Conservation (phyloP, 2,329 filamentous ascomycete genomes). For the Parafenestella ontariensis region DNA sequence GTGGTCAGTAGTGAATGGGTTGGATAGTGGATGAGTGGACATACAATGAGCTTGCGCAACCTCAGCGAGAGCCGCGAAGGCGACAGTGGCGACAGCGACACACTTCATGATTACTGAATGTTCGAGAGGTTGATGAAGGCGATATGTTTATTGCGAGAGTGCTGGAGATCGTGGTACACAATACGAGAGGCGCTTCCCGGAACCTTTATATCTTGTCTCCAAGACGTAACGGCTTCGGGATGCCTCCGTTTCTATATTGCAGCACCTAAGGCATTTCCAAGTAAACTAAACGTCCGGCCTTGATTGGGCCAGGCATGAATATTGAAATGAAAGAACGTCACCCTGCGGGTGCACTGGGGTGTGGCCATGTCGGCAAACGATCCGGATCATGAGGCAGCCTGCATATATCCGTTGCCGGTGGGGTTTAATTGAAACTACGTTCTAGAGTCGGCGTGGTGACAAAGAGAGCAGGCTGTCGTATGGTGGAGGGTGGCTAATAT, state of each 20-base stretch:
- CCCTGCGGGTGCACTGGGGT: conserved; percentile 16
- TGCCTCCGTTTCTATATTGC: conserved; percentile 31
- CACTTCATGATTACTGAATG: conserved; percentile 42
- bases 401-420: conserved; percentile 28
- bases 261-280: conserved; percentile 19
- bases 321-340: conserved; percentile 37
- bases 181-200: conserved; percentile 8
- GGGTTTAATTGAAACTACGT: conserved; percentile 19
- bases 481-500: conserved; percentile 34
- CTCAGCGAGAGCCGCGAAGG: conserved; percentile 43
- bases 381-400: conserved; percentile 26
- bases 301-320: conserved; percentile 33
- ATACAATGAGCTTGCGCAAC: conserved; percentile 48
- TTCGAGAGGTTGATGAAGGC: conserved; percentile 6
- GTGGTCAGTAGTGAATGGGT: conserved; percentile 8
- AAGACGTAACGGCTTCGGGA: conserved; percentile 2
- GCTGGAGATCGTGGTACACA: conserved; percentile 8
- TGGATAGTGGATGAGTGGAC: conserved; percentile 4
- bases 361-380: conserved; percentile 25
- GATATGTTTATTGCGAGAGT: conserved; percentile 4
- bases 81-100: conserved; percentile 39
- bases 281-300: conserved; percentile 16
- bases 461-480: conserved; percentile 20
- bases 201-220: conserved; percentile 28
- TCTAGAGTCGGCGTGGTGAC: conserved; percentile 28